Base-by-base conservation (phyloP, 208 protist genomes). In the Leishmania major region DNA sequence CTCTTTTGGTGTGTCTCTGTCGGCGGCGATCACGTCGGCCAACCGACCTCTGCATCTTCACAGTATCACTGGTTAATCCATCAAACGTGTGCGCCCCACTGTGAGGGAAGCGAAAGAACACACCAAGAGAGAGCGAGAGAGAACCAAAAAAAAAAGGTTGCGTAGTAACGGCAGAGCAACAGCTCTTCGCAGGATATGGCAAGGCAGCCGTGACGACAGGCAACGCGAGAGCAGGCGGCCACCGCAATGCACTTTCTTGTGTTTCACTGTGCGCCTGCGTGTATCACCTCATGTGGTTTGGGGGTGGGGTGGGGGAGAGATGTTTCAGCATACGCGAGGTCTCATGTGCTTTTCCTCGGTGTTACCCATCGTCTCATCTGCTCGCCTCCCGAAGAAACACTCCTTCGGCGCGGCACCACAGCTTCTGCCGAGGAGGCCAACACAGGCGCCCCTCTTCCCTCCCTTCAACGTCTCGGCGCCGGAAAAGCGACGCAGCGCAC, bases 41-140 rank as follows among this genome's bases (percentile, higher is more conserved):
- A 35, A 25, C 70, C 19, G 70, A 10, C 43, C 40, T 37, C 43
- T 53, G 70, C 28, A 74, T 74, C 70, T 74, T 74, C 45, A 74
- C 45, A 55, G 43, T 45, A 47, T 70, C 28, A 53, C 53, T 15
- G 40, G 47, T 51, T 35, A 35, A 74, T n/a, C 70, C 13, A 70
- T 13, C 70, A 35, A 31, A 4, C 19, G 13, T 31, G 45, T 17
- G 4, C 25, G n/a, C 22, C 28, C 45, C 31, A 8, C 45, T 74
- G 45, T n/a, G 45, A 13, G 47, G n/a, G 40, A 37, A 45, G 22
- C 10, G 35, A 31, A 69, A 69, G 31, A 17, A 10, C 1, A 55
- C 17, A 55, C 2, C 19, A 22, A 22, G 51, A 55, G 51, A 59
- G 55, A 7, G 22, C 2, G 22, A 59, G 22, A 25, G 17, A 59